phyloP scores from a whole-genome alignment of 129 eudicot species.

The Centella asiatica region DNA sequence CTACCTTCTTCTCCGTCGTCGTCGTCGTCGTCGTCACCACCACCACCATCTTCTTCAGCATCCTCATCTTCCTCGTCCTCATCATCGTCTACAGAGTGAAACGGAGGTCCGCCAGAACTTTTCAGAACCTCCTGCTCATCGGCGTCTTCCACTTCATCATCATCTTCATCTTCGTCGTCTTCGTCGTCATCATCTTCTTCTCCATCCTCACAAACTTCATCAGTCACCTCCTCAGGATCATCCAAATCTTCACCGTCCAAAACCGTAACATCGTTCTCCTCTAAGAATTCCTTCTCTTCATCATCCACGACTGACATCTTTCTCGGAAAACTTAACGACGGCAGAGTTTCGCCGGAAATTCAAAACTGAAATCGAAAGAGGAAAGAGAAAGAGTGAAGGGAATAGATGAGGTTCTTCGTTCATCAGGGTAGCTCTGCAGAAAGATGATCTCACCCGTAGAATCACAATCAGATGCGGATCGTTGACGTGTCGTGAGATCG shows the following conservation, averaged over 20 bases:
- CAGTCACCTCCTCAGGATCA: conserved; percentile 6
- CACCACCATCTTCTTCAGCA: conserved; percentile 38
- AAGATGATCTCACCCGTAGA: conserved; percentile 48
- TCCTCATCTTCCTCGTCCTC: conserved; percentile 43
- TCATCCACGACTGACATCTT: conserved; percentile 10
- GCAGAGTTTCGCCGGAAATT: conserved; percentile 7
- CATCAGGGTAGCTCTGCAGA: conserved; percentile 30
- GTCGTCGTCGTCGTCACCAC: conserved; percentile 41
- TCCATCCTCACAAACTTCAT: conserved; percentile 15
- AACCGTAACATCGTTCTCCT: conserved; percentile 20
- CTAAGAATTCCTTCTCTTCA: conserved; percentile 14
- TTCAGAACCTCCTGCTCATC: conserved; percentile 35
- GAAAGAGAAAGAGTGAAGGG: conserved; percentile 18
- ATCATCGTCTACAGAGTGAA: conserved; percentile 21
- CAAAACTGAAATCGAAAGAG: conserved; percentile 18
- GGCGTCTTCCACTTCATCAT: conserved; percentile 30
- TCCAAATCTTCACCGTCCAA: conserved; percentile 16
- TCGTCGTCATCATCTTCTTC: conserved; percentile 30
- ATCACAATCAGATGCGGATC: conserved; percentile 23
- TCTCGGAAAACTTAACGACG: neutral
- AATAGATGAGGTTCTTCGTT: conserved; percentile 38
- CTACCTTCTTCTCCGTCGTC: conserved; percentile 41
- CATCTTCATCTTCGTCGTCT: conserved; percentile 27
- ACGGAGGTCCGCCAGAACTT: conserved; percentile 30
- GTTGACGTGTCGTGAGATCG: conserved; percentile 39